Conservation (phyloP, 2,329 filamentous ascomycete species). For the Sporothrix phasma region DNA sequence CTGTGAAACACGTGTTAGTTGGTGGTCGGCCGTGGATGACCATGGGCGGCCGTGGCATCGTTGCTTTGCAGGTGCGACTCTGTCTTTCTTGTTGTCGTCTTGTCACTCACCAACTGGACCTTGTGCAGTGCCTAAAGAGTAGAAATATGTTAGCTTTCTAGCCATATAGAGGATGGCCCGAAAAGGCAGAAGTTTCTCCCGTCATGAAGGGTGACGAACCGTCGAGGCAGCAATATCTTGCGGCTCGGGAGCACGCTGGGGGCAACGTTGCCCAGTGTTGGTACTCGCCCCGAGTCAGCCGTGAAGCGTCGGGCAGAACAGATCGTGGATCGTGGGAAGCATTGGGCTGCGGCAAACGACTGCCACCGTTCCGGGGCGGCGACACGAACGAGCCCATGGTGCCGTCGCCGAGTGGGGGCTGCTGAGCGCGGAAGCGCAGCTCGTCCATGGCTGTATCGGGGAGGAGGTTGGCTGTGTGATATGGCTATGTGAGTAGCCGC, state of each 20-base stretch:
- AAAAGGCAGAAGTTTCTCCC: neutral
- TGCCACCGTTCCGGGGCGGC: conserved; percentile 56
- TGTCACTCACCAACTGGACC: conserved; percentile 57
- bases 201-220: conserved; percentile 19
- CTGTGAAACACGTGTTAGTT: conserved; percentile 37
- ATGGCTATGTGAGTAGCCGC: too few relatives aligned
- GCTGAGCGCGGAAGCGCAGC: conserved; percentile 66
- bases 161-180: neutral
- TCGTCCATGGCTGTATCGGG: conserved; percentile 52
- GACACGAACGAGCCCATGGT: conserved; percentile 66
- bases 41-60: neutral
- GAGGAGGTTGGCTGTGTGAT: neutral
- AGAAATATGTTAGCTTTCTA: conserved; percentile 17
- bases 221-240: conserved; percentile 38
- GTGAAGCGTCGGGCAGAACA: conserved; percentile 82
- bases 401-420: conserved; percentile 66
- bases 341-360: conserved; percentile 49
- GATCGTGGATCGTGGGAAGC: conserved; percentile 59
- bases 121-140: conserved; percentile 51
- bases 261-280: conserved; percentile 59
- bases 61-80: neutral
- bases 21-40: neutral
- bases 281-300: conserved; percentile 76
- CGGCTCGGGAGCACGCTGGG: conserved; percentile 38
- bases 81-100: neutral